Conservation (phyloP, 768 basidiomycete genomes). For the Suillus brevipes region DNA sequence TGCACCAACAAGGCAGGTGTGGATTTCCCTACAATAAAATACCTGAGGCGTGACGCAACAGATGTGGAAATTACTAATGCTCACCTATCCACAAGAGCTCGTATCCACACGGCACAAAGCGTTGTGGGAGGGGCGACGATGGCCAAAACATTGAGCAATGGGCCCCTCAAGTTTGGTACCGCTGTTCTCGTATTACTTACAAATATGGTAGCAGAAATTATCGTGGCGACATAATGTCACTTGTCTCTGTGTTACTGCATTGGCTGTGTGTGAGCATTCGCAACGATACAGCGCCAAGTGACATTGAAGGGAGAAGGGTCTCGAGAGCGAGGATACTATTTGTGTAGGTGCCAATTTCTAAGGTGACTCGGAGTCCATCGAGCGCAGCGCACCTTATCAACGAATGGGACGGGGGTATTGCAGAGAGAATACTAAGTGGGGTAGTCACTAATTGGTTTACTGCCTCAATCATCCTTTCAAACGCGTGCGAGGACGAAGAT, state of each 20-base stretch:
- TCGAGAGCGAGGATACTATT: background rate
- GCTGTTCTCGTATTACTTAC: background rate
- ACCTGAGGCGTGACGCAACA: background rate
- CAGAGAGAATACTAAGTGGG: background rate
- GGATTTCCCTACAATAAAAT: background rate
- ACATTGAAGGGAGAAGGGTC: background rate
- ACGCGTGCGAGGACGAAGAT: background rate
- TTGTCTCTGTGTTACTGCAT: background rate
- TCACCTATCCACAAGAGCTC: background rate
- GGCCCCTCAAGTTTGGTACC: background rate
- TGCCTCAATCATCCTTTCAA: no score
- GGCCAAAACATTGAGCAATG: no score
- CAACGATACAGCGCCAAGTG: background rate
- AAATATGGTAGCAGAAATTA: background rate
- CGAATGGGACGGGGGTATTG: background rate
- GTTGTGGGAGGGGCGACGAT: background rate
- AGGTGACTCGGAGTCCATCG: background rate
- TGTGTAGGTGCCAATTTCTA: background rate
- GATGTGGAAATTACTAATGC: background rate
- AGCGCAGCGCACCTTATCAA: background rate
- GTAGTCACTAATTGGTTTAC: background rate
- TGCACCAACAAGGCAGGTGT: background rate
- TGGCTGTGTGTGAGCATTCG: background rate
- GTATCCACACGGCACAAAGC: background rate
- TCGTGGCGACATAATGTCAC: background rate